Conservation (phyloP, 31 red algal species). For the Porphyra umbilicalis region DNA sequence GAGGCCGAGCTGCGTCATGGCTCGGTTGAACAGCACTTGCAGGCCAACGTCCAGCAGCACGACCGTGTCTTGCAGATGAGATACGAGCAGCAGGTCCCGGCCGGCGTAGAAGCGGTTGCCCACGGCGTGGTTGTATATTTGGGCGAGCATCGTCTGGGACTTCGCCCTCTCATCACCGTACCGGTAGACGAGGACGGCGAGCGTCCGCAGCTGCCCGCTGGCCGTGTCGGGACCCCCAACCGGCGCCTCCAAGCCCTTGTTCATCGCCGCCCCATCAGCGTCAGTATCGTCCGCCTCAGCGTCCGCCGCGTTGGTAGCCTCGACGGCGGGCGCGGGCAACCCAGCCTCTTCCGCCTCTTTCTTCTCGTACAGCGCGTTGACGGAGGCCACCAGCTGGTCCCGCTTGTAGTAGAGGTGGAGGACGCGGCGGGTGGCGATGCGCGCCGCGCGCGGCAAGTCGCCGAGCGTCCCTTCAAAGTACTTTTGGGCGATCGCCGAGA, state of each 20-base stretch:
- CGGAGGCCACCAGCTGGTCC: slow-evolving; percentile 24
- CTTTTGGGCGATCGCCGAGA: slow-evolving; percentile 77
- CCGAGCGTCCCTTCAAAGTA: slow-evolving; percentile 86
- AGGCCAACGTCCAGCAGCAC: slow-evolving; percentile 59
- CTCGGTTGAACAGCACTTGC: slow-evolving; percentile 91
- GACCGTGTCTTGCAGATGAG: slow-evolving; percentile 95
- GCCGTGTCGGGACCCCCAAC: background rate
- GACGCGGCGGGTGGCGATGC: slow-evolving; percentile 68
- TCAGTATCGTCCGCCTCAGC: slow-evolving; percentile 39
- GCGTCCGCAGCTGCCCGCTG: slow-evolving; percentile 37
- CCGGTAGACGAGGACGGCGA: slow-evolving; percentile 88
- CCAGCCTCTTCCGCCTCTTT: slow-evolving; percentile 22
- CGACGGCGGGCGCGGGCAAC: slow-evolving; percentile 6
- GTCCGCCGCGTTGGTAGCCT: slow-evolving; percentile 27
- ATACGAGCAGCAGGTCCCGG: slow-evolving; percentile 94
- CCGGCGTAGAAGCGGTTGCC: slow-evolving; percentile 85
- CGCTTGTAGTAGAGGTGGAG: slow-evolving; percentile 86
- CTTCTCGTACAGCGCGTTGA: slow-evolving; percentile 37
- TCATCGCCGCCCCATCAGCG: slow-evolving; percentile 20
- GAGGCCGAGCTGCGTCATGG: slow-evolving; percentile 96
- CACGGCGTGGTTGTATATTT: slow-evolving; percentile 96
- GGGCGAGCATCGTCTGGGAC: slow-evolving; percentile 83
- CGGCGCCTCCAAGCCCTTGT: background rate
- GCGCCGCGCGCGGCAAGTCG: slow-evolving; percentile 61
- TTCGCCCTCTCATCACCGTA: slow-evolving; percentile 91